phyloP scores from a whole-genome alignment of 805 yeast genomes.

The Saccharomyces paradoxus region DNA sequence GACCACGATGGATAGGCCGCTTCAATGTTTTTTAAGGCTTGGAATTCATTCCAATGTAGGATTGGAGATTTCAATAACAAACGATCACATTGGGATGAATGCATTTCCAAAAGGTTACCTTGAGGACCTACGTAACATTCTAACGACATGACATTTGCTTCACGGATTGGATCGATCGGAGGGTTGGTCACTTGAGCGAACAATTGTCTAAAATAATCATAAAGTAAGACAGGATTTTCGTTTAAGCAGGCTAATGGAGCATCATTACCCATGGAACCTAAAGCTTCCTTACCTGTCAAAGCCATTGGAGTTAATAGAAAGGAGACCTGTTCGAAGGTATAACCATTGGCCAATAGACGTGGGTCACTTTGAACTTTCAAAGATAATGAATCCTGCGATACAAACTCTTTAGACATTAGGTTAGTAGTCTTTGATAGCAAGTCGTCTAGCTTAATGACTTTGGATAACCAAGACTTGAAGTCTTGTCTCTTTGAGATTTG shows the following conservation, averaged over 20 bases:
- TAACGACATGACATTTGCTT: constrained; percentile 90
- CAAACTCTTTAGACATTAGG: constrained; percentile 1
- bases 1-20: constrained; percentile 83
- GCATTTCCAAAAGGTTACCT: constrained; percentile 85
- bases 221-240: constrained; percentile 81
- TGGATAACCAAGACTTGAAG: constrained; percentile 89
- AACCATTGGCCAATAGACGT: constrained; percentile 77
- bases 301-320: constrained; percentile 91
- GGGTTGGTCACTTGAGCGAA: constrained; percentile 99
- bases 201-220: constrained; percentile 90
- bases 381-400: constrained; percentile 19
- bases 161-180: constrained; percentile 97
- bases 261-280: constrained; percentile 98
- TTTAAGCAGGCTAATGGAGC: constrained; percentile 91
- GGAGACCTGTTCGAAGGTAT: constrained; percentile 87
- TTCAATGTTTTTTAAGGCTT: constrained; percentile 64
- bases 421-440: constrained; percentile 46
- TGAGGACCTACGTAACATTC: constrained; percentile 99
- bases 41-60: constrained; percentile 61
- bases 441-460: constrained; percentile 77
- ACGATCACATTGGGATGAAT: constrained; percentile 85
- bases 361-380: constrained; percentile 66
- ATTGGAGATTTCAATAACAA: constrained; percentile 78
- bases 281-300: constrained; percentile 79
- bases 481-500: constrained; percentile 76